Evolutionary conservation across 164 flowering plant species (phyloP), one percentile per base, ranked within the genome.

Genomic region (Chloranthus sessilifolius): DNA sequence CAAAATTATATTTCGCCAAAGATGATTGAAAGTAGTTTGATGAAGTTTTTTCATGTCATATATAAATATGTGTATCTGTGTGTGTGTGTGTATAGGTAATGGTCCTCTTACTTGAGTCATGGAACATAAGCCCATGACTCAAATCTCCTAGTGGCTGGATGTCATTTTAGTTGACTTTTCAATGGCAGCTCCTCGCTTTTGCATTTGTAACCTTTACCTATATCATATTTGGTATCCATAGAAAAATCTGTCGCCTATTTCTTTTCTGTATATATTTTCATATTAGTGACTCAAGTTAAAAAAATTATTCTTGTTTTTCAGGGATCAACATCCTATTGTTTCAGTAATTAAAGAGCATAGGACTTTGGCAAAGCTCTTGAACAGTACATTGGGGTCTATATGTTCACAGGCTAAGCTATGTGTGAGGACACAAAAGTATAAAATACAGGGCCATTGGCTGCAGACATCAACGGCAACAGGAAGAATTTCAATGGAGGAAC

Each of bases 401-500:
- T 89, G 95, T 65, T 80, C 90, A 3, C 72, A 72, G 56, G 75
- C 97, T 24, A 80, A 73, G 68, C 72, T 86, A 25, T 86, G 88
- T 28, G 55, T 63, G 53, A 76, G 59, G 60, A 74, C 82, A 27
- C 92, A 89, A 53, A 86, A 55, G 56, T 79, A 89, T 49, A 85
- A 76, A 49, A 47, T 94, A 37, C 95, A 85, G 69, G 97, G 97
- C 36, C 95, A 77, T 63, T 94, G 97, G 99, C 96, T 94, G 35
- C 97, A 94, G 74, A 86, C 96, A 31, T 86, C 99, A 14, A 86
- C 99, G 28, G 88, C 95, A 43, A 94, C 99, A 56, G 99, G 97
- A 26, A 68, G 99, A 24, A 85, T 94, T 55, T 83, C 99, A 29
- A 82, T 94, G 87, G 99, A 94, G 74, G 97, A 94, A 56, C 99